A percentile compares a stretch with the other conserved stretches of the same genome.
Evolutionary conservation across 129 eudicot genomes (phyloP).

Genomic region (Centrapalus pauciflorus): DNA sequence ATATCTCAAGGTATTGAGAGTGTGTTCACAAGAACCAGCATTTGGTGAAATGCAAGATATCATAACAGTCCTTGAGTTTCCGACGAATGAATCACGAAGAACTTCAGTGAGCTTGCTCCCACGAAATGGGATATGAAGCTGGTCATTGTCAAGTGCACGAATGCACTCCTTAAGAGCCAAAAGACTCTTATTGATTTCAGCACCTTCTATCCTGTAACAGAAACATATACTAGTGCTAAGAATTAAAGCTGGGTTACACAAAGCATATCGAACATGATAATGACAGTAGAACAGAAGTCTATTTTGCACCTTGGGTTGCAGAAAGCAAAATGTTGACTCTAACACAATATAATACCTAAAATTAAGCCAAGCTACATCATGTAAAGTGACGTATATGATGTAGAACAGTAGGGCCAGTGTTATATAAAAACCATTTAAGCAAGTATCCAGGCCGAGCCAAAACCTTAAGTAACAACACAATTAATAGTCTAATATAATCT

Average conservation of each 20-base stretch:
- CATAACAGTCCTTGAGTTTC: slow-evolving; percentile 93
- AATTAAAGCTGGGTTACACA: background rate
- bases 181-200: slow-evolving; percentile 94
- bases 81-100: slow-evolving; percentile 93
- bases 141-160: slow-evolving; percentile 97
- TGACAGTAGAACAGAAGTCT: no score
- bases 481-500: no score
- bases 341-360: slow-evolving; percentile 7
- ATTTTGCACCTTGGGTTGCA: no score
- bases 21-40: slow-evolving; percentile 94
- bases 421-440: no score
- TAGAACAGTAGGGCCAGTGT: background rate
- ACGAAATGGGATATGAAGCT: slow-evolving; percentile 93
- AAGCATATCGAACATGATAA: background rate
- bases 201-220: slow-evolving; percentile 80
- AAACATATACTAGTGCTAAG: background rate
- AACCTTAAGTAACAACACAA: no score
- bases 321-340: no score
- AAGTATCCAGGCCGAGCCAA: no score
- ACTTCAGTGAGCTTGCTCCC: slow-evolving; percentile 98
- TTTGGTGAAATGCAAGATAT: slow-evolving; percentile 91
- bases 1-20: slow-evolving; percentile 89
- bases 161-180: slow-evolving; percentile 96
- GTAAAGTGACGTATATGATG: background rate
- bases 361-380: background rate